Base-by-base conservation (phyloP, 176 grass and related monocot genomes). In the Typha latifolia region DNA sequence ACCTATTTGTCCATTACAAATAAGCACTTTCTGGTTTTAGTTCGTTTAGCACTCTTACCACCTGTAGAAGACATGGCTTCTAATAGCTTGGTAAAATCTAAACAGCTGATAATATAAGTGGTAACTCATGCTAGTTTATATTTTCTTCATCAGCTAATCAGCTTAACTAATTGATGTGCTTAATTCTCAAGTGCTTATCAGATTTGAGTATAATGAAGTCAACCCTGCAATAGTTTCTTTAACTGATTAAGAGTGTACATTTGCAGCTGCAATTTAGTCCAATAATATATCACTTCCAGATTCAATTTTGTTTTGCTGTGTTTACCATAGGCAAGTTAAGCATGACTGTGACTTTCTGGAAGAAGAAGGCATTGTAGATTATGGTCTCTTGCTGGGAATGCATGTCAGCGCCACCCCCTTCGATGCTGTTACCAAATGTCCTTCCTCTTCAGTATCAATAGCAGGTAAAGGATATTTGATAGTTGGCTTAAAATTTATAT, bases 311-410 rank as follows among this genome's bases (percentile, higher is more conserved):
- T 16, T 7, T 68, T 48, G 13, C 21, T 64, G 12, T 64, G 22
- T 32, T 15, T 64, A 23, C 12, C 11, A 43, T 47, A 68, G 66
- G 66, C 66, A 68, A 68, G 22, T 68, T 16, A 68, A 50, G 66
- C 47, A 15, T 26, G 66, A 68, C 21, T 68, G 66, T 19, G 19
- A 49, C 47, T 68, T 68, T 68, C 48, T 68, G 47, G 48, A 68
- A 68, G 47, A 68, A 22, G 66, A 49, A 68, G 66, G 66, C 21
- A 49, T 68, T 49, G 24, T 49, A 2, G 66, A 68, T 48, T 68
- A 68, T 20, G 18, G 43, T 27, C 47, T 68, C 18, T 51, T 68
- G 48, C 37, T 68, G 13, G 66, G 66, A 48, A 68, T 68, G 66
- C 66, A 68, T 68, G 66, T 68, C 47, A 49, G 47, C 18, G 19